Conservation (phyloP, 1,284 basidiomycete genomes). For the Apiotrichum veenhuisii region DNA sequence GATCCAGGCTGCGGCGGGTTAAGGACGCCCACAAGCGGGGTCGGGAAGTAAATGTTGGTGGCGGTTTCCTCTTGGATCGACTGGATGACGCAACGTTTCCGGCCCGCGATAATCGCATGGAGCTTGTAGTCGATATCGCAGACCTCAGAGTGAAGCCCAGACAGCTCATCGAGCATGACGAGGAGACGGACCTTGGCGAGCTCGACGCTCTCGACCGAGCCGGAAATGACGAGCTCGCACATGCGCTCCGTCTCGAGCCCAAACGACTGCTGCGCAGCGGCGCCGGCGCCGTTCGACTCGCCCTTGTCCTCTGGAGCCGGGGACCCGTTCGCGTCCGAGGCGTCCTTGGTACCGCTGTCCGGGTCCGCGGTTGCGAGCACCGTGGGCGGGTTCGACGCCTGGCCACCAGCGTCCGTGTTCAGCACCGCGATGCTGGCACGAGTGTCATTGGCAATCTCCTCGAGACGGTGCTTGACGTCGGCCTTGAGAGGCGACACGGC, state of each 20-base stretch:
- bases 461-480: conserved; percentile 79
- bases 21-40: conserved; percentile 80
- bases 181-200: conserved; percentile 83
- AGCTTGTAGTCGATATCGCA: conserved; percentile 95
- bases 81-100: conserved; percentile 83
- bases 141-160: conserved; percentile 81
- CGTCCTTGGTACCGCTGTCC: conserved; percentile 13
- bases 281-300: conserved; percentile 4
- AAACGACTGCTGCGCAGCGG: conserved; percentile 35
- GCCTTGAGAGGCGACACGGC: conserved; percentile 71
- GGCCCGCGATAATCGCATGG: conserved; percentile 85
- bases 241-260: conserved; percentile 90
- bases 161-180: conserved; percentile 91
- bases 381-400: conserved; percentile 15
- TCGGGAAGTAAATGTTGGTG: conserved; percentile 93
- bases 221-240: conserved; percentile 87
- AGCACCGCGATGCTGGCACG: conserved; percentile 79
- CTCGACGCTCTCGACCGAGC: conserved; percentile 80
- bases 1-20: conserved; percentile 36
- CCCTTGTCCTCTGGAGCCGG: conserved; percentile 7
- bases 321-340: conserved; percentile 1
- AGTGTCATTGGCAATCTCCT: conserved; percentile 86
- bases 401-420: conserved; percentile 37
- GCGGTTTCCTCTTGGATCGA: conserved; percentile 95
- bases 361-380: conserved; percentile 34